Evolutionary conservation across 2,329 filamentous ascomycete species (phyloP).

Genomic region (Diaporthe capsici): DNA sequence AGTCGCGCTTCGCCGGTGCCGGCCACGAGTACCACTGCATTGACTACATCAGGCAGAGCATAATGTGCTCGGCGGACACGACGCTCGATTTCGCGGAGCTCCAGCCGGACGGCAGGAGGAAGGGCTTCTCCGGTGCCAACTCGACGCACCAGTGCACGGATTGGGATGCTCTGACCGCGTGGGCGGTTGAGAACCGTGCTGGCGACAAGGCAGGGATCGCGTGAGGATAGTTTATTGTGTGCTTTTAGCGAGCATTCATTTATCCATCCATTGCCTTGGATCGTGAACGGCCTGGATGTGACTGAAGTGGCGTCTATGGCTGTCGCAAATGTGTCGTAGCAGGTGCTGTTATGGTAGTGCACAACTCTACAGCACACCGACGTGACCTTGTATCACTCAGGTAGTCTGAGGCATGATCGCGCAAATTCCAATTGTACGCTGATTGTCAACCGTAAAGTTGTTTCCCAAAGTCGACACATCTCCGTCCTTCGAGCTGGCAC

Average conservation of each 20-base stretch:
- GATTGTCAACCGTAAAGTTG: too few relatives aligned
- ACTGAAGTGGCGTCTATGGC: background rate
- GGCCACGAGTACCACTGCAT: conserved; percentile 42
- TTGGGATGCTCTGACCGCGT: conserved; percentile 34
- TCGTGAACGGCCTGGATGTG: background rate
- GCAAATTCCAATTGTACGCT: too few relatives aligned
- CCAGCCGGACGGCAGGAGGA: conserved; percentile 33
- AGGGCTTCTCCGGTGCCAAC: conserved; percentile 38
- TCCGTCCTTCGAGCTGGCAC: background rate
- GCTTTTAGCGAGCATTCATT: background rate
- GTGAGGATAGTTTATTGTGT: background rate
- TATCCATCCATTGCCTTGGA: too few relatives aligned
- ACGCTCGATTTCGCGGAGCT: conserved; percentile 39
- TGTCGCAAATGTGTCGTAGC: background rate
- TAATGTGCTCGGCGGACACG: conserved; percentile 40
- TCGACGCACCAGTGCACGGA: conserved; percentile 40
- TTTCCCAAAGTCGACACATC: background rate
- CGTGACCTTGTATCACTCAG: background rate
- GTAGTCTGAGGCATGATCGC: too few relatives aligned
- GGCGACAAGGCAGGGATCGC: conserved; percentile 38
- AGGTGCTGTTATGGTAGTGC: too few relatives aligned
- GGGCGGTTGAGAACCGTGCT: conserved; percentile 41
- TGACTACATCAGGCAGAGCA: conserved; percentile 40
- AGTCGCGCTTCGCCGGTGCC: conserved; percentile 39
- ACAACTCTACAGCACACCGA: background rate